Evolutionary conservation across 148 eudicot species (phyloP), one percentile per base, ranked within the genome.

Genomic region (Heliosperma pusillum): DNA sequence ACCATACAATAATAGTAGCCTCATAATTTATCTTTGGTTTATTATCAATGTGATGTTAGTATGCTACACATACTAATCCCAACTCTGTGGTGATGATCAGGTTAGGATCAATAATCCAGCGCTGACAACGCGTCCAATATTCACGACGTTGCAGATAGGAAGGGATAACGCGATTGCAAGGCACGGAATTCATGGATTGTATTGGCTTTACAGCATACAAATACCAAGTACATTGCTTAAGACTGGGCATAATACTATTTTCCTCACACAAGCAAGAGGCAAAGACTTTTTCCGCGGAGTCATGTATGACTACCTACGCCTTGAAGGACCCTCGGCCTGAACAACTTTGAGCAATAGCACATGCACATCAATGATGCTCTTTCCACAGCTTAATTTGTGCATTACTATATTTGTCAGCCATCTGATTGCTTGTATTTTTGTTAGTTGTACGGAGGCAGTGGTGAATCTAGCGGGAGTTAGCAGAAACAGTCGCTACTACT

Each of bases 261-360:
- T 69, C 47, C 74, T 91, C 16, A 88, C 74, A 9, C 91, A 89
- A 58, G 11, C 89, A 5, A 86, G 82, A 80, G 69, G 77, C 24
- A 44, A 12, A 9, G 68, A 80, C 10, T 73, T 77, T 25, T 86
- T 83, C 55, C 58, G 60, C 1, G 89, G 88, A 29, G 50, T 89
- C 60, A 88, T 91, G 93, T 91, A 91, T 77, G 97, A 89, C 70
- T 91, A 89, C 71, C 64, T 91, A 13, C 93, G 97, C 27, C 71
- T 91, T 12, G 97, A 91, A 84, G 87, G 80, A 19, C 92, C 97
- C 29, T 33, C 40, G 6, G 4, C 40, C 40, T 33, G 5, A 33
- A 33, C 40, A 33, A 33, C 40, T 33, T 33, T 33, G 6, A 33
- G 4, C 3, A 33, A 33, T 33, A 33, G 5, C 40, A 33, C 40